Evolutionary conservation across 805 yeast species (phyloP), one percentile per base, ranked within the genome.

Genomic region (Saturnispora serradocipensis): DNA sequence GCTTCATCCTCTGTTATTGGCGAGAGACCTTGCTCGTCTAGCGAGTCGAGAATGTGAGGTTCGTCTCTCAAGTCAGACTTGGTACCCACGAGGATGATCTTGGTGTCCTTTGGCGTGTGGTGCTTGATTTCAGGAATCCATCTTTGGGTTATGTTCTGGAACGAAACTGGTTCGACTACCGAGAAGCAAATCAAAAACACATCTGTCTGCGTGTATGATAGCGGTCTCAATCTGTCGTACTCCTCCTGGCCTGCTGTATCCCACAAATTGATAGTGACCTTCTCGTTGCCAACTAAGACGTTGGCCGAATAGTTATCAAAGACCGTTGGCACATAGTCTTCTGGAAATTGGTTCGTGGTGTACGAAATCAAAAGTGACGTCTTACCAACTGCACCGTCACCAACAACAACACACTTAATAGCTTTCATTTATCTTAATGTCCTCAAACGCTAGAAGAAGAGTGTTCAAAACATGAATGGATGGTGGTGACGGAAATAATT

Each of bases 231-330:
- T 54, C 96, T 75, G 66, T 89, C 96, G 66, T 88, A 88, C 65
- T 88, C 96, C 62, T 86, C 85, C 68, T 89, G 96, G 27, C 97
- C 97, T 3, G 97, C 96, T 15, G 97, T 89, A 77, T 89, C 97
- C 96, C 96, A 89, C 45, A 89, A 75, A 24, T 95, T 95, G 48
- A 89, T 73, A 62, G 87, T 88, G 61, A 86, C 83, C 50, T 88
- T 86, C 61, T 84, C 88, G 28, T 86, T 84, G 60, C 85, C 91
- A 20, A 83, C 82, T 76, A 88, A 79, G 25, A 89, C 88, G 43
- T 84, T 84, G 16, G 95, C 91, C 2, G 95, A 80, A 66, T 89
- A 89, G 68, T 89, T 88, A 65, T 89, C 97, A 62, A 89, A 89
- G 64, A 89, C 96, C 0, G 97, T 89, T 47, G 97, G 97, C 53